These are phyloP conservation scores for Vanilla planifolia DNA, from an alignment of 106 monocot species.

Conservation along the genomic window DNA sequence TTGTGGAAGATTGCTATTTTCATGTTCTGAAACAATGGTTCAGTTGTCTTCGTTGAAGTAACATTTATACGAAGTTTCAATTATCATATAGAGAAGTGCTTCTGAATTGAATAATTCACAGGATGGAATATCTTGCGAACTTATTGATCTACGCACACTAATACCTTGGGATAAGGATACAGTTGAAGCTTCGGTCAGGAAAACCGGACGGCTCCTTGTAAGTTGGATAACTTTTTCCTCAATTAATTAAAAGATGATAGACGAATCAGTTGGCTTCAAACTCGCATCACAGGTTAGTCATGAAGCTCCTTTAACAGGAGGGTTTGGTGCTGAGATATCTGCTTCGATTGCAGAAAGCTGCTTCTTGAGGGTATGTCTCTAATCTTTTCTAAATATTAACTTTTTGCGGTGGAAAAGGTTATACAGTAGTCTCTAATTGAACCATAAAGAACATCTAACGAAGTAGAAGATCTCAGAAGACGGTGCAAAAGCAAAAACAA, in stretches of 20 bases:
- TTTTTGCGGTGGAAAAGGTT: too few species aligned
- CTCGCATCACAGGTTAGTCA: slow-evolving; percentile 74
- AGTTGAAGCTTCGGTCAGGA: slow-evolving; percentile 85
- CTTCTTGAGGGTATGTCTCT: slow-evolving; percentile 61
- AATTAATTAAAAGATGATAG: not conserved
- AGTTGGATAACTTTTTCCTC: too few species aligned
- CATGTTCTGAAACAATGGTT: too few species aligned
- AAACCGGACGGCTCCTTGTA: slow-evolving; percentile 87
- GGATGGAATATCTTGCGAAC: slow-evolving; percentile 95
- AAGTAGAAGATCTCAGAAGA: too few species aligned
- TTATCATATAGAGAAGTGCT: not conserved
- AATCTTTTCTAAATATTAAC: not conserved
- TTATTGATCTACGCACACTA: slow-evolving; percentile 81
- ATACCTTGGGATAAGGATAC: slow-evolving; percentile 95
- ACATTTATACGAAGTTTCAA: too few species aligned
- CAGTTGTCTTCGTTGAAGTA: too few species aligned
- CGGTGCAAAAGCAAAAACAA: too few species aligned
- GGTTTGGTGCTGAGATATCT: slow-evolving; percentile 95
- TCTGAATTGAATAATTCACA: slow-evolving; percentile 20
- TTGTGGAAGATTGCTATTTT: too few species aligned
- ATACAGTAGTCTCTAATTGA: too few species aligned
- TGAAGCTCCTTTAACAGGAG: slow-evolving; percentile 94
- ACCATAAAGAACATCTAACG: too few species aligned
- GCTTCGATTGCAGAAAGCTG: slow-evolving; percentile 83
- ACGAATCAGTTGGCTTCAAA: not conserved